Evolutionary conservation across 495 filamentous ascomycete genomes (phyloP), one percentile per base, ranked within the genome.

Genomic region (Trypethelium eluteriae): DNA sequence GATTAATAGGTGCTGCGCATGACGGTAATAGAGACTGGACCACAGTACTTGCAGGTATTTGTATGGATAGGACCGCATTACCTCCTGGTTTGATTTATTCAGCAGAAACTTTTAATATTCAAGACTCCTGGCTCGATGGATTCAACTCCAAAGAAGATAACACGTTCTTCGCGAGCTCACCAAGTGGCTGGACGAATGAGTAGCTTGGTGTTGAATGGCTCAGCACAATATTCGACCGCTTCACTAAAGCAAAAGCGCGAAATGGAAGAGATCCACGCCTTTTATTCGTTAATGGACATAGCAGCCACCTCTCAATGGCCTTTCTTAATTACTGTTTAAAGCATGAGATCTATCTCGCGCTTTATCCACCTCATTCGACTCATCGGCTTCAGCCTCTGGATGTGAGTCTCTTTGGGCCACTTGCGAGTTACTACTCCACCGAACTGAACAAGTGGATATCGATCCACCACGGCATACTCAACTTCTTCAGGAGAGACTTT

Each of bases 141-240:
- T 50, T 66, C 32, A 34, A 62, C 59, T n/a, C 2, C 12, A 2
- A 18, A 18, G 3, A 56, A 50, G 14, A 66, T 6, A 2, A n/a
- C 10, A n/a, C 57, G 65, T 39, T 63, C 46, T 59, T 68, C n/a
- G 34, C 47, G 2, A 12, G 12, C 50, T 57, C 61, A 36, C 63
- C 65, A 61, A 69, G 25, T n/a, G 50, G 65, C 2, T 67, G 46
- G 64, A 66, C 64, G 7, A 66, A 66, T 35, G 47, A 66, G 46
- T 44, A 66, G 53, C 64, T 66, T 35, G 32, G 64, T 5, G 53
- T 66, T 34, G 44, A 64, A 6, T 66, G 32, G 64, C 47, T 66
- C 3, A 64, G 18, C 16, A 65, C 35, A 34, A 50, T 66, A 18
- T 66, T 66, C 39, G 46, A 66, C 32, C 64, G 64, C 11, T 2